Evolutionary conservation across 805 yeast species (phyloP), one percentile per base, ranked within the genome.

Genomic region (Starmerella bombi): DNA sequence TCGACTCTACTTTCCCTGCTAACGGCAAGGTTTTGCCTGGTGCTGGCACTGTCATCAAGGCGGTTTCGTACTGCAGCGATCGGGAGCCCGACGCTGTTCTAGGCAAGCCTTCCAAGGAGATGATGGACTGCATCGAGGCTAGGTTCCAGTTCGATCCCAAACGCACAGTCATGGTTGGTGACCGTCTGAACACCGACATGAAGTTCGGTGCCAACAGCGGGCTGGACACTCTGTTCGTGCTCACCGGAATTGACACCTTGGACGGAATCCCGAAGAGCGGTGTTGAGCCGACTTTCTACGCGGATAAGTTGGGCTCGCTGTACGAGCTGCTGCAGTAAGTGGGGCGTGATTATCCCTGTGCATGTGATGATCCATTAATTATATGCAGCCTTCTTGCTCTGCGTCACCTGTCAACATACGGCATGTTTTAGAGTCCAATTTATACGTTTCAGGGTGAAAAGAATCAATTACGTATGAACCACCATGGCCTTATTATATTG

Each of bases 151-250:
- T 74, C 25, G 75, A 75, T 38, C 64, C 67, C 8, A 43, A 48
- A 23, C 69, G 73, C 43, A 77, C 93, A 10, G 70, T 88, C 49
- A 91, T 91, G 97, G 74, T 91, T 43, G 98, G 98, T 17, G 98
- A 91, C 58, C 70, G 98, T 50, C 66, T 91, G 44, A 88, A 91
- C 59, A 91, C 98, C 0, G 98, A 91, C 55, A 88, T 91, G 77
- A 72, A 71, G 55, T 91, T 91, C 59, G 98, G 97, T 33, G 67
- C 73, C 41, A 77, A 76, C 43, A 94, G 94, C 39, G 91, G 91
- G 1, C 67, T 91, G 33, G 85, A 78, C 41, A 86, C 97, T 2
- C 60, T 91, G 42, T 65, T 91, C 51, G 98, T 91, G 3, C 69
- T 91, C 41, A 80, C 93, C 2, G 98, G 98, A 33, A 85, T 91